Conservation (phyloP, 108 stramenopile species). For the Pseudonitzschia pungens region DNA sequence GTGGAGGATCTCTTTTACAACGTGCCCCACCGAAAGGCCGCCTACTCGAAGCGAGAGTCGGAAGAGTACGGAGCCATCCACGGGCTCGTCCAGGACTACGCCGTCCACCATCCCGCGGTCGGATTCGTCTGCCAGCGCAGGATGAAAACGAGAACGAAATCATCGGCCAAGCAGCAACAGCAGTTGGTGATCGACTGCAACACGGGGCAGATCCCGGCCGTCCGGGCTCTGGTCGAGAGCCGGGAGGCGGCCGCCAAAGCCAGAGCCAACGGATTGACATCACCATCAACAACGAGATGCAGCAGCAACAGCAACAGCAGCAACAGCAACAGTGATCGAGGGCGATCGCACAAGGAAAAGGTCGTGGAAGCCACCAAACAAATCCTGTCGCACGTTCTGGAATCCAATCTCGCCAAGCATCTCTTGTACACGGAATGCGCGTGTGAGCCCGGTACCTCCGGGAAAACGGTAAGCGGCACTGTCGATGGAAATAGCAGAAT, state of each 20-base stretch:
- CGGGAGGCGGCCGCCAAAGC: background rate
- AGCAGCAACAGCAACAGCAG: slow-evolving; percentile 7
- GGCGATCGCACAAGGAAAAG: background rate
- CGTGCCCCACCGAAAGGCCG: slow-evolving; percentile 81
- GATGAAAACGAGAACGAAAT: slow-evolving; percentile 1
- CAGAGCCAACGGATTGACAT: no score
- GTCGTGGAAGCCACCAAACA: slow-evolving; percentile 55
- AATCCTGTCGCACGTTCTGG: slow-evolving; percentile 79
- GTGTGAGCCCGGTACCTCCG: slow-evolving; percentile 16
- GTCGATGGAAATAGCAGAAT: no score
- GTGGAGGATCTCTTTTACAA: slow-evolving; percentile 98
- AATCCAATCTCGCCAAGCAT: slow-evolving; percentile 45
- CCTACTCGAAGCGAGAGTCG: slow-evolving; percentile 60
- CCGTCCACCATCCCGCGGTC: slow-evolving; percentile 87
- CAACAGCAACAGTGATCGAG: background rate
- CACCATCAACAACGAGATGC: no score
- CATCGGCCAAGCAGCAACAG: slow-evolving; percentile 8
- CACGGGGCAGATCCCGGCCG: slow-evolving; percentile 51
- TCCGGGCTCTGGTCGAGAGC: slow-evolving; percentile 43
- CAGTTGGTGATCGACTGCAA: slow-evolving; percentile 63
- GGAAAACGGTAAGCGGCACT: no score
- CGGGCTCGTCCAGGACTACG: slow-evolving; percentile 85
- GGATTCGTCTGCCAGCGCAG: slow-evolving; percentile 81
- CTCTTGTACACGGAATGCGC: slow-evolving; percentile 38
- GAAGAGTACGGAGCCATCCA: slow-evolving; percentile 90